Evolutionary conservation across 352 stramenopile species (phyloP).

Genomic region (Phytophthora cajani): DNA sequence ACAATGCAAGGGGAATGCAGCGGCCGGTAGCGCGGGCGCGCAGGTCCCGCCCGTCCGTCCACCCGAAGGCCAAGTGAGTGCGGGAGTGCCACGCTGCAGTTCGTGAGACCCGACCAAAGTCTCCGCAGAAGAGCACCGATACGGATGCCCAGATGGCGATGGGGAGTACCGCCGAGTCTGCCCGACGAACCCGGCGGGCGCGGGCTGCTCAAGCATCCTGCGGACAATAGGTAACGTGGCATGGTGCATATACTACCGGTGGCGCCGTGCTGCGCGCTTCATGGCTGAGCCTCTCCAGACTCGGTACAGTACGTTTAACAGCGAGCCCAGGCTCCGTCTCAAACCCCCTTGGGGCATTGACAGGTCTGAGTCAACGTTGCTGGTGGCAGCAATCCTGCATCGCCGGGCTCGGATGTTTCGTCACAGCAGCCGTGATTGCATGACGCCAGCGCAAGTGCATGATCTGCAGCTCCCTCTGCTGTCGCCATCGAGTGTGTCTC

Average conservation of each 20-base stretch:
- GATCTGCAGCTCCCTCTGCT: not conserved
- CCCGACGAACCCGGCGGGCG: too few species aligned
- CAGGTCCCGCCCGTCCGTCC: slow-evolving; percentile 5
- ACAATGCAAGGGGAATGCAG: slow-evolving; percentile 6
- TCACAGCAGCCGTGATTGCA: not conserved
- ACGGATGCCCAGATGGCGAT: slow-evolving; percentile 29
- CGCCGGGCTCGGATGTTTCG: not conserved
- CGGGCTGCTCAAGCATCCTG: not conserved
- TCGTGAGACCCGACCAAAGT: slow-evolving; percentile 20
- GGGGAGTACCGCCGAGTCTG: slow-evolving; percentile 18
- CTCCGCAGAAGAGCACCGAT: slow-evolving; percentile 27
- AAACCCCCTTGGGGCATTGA: not conserved
- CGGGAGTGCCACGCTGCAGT: slow-evolving; percentile 11
- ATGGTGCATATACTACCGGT: not conserved
- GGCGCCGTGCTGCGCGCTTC: too few species aligned
- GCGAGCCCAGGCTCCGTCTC: not conserved
- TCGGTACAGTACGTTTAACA: not conserved
- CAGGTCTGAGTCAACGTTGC: slow-evolving; percentile 1
- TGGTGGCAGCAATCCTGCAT: not conserved
- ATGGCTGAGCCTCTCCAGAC: too few species aligned
- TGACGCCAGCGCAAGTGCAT: not conserved
- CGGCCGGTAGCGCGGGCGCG: not conserved
- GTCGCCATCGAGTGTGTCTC: slow-evolving; percentile 1
- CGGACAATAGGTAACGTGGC: too few species aligned
- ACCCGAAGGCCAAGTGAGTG: slow-evolving; percentile 2